Conservation (phyloP, 2,329 filamentous ascomycete species). For the Monosporascus sp. region DNA sequence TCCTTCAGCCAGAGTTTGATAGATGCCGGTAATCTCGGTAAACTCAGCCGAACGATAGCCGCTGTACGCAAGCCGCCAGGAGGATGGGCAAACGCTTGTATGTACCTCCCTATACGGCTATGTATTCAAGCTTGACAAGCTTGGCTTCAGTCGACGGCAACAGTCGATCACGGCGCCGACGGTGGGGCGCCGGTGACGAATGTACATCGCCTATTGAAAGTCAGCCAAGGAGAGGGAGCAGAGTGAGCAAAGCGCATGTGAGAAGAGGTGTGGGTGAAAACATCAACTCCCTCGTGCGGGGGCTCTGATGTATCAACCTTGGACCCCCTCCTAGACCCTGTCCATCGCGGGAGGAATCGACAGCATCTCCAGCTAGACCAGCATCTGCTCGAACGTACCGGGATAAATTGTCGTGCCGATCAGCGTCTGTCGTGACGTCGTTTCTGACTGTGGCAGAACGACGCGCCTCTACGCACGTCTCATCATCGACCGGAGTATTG, state of each 20-base stretch:
- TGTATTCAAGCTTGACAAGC: not conserved
- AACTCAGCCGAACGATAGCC: not conserved
- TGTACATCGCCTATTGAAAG: too few relatives aligned
- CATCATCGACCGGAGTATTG: too few relatives aligned
- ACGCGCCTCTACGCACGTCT: too few relatives aligned
- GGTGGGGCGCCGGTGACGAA: not conserved
- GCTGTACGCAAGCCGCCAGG: not conserved
- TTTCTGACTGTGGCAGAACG: too few relatives aligned
- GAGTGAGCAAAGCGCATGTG: too few relatives aligned
- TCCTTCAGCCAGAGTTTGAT: not conserved
- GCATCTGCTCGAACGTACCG: too few relatives aligned
- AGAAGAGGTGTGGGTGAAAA: not conserved
- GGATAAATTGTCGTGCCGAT: too few relatives aligned
- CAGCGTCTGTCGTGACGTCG: too few relatives aligned
- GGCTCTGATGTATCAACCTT: not conserved
- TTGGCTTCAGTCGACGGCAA: not conserved
- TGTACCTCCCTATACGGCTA: too few relatives aligned
- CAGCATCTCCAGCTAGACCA: too few relatives aligned
- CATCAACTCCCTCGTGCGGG: not conserved
- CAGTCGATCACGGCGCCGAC: not conserved
- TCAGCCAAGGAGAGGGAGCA: too few relatives aligned
- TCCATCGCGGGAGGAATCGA: not conserved
- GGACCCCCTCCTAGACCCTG: not conserved
- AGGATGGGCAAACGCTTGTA: too few relatives aligned
- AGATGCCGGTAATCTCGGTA: not conserved